Percentiles rank a stretch among this genome's conserved stretches.
Conservation (phyloP, 805 yeast species). For the Isabelozyma rhagii region DNA sequence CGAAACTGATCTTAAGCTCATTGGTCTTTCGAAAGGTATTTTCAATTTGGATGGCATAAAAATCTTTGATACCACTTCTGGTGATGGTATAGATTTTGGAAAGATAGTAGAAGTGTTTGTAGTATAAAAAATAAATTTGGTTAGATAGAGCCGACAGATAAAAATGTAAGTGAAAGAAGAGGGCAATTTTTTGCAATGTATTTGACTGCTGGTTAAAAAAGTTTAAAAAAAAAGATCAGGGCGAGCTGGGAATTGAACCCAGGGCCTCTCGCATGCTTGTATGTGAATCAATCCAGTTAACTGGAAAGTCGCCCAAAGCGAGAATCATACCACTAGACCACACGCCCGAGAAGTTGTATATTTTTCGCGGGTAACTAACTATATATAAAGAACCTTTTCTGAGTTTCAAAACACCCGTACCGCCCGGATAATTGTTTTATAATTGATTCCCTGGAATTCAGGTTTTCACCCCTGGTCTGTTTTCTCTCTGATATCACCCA, state of each 20-base stretch:
- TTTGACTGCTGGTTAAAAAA: no score
- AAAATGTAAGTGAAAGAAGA: neutral
- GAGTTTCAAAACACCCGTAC: no score
- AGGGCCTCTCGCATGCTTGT: slow-evolving; percentile 54
- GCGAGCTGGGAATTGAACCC: slow-evolving; percentile 59
- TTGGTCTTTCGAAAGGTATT: slow-evolving; percentile 65
- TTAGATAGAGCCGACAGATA: neutral
- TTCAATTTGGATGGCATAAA: slow-evolving; percentile 63
- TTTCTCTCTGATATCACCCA: no score
- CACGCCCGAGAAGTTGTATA: slow-evolving; percentile 17
- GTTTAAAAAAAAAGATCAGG: slow-evolving; percentile 15
- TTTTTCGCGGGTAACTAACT: neutral
- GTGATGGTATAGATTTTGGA: slow-evolving; percentile 71
- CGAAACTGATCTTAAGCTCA: slow-evolving; percentile 58
- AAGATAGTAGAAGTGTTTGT: slow-evolving; percentile 68
- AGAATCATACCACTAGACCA: slow-evolving; percentile 39
- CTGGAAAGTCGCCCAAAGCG: slow-evolving; percentile 26
- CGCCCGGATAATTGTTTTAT: no score
- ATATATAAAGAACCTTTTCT: no score
- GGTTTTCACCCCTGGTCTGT: no score
- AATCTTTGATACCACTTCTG: slow-evolving; percentile 58
- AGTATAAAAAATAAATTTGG: slow-evolving; percentile 11
- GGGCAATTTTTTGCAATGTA: neutral
- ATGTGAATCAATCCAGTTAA: slow-evolving; percentile 4
- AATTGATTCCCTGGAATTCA: no score